These are phyloP conservation scores for Dichomitus squalens DNA, from an alignment of 1,284 basidiomycete genomes.

Conservation along the genomic window DNA sequence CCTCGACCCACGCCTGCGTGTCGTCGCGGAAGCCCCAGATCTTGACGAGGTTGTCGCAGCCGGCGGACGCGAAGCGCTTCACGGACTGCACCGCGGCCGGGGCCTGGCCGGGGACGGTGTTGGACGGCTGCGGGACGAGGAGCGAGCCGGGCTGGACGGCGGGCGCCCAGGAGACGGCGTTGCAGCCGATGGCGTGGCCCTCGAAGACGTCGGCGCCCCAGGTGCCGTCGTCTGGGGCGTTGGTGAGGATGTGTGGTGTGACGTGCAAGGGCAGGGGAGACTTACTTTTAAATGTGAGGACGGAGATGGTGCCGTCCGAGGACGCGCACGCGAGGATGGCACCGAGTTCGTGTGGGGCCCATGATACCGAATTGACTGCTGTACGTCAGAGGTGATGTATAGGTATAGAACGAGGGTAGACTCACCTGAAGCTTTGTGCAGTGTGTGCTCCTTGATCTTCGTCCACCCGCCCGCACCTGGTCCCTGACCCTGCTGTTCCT, in stretches of 20 bases:
- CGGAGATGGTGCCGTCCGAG: conserved; percentile 97
- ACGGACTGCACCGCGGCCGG: conserved; percentile 46
- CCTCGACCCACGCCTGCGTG: conserved; percentile 85
- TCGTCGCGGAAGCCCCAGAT: conserved; percentile 90
- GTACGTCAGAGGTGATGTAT: not conserved
- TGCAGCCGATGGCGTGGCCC: conserved; percentile 95
- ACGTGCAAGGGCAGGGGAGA: conserved; percentile 15
- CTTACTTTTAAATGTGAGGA: conserved; percentile 95
- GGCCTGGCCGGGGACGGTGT: conserved; percentile 47
- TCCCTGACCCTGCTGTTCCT: conserved; percentile 72
- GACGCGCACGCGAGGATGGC: conserved; percentile 97
- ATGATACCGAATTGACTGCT: conserved; percentile 94
- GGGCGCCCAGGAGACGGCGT: conserved; percentile 97
- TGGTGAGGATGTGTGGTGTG: not conserved
- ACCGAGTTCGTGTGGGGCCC: conserved; percentile 97
- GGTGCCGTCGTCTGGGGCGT: conserved; percentile 84
- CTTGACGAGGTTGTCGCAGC: conserved; percentile 95
- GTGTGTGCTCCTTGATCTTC: conserved; percentile 94
- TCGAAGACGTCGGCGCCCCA: conserved; percentile 96
- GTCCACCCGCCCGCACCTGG: conserved; percentile 73
- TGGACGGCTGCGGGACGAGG: conserved; percentile 54
- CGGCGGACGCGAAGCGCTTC: conserved; percentile 93
- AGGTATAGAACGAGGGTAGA: not conserved
- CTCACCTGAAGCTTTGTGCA: conserved; percentile 92
- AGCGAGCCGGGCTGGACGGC: conserved; percentile 87